phyloP scores from a whole-genome alignment of 139 green algal genomes.

The Haematococcus lacustris region DNA sequence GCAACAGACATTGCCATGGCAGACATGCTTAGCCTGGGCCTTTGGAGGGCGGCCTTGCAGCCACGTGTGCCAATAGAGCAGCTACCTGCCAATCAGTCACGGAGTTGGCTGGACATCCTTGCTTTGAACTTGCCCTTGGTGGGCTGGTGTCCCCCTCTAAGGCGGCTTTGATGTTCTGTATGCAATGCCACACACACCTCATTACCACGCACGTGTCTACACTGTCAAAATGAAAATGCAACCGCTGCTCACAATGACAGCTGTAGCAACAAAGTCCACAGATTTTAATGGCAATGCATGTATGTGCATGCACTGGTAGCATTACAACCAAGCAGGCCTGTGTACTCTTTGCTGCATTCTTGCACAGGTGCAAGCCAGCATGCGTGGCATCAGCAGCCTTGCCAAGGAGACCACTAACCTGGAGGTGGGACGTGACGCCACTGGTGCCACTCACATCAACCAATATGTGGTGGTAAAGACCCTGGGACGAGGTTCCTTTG shows the following conservation, averaged over 20 bases:
- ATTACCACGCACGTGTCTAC: background rate
- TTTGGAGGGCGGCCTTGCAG: background rate
- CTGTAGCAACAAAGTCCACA: background rate
- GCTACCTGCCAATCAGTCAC: background rate
- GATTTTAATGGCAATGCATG: background rate
- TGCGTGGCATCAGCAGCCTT: slow-evolving; percentile 27
- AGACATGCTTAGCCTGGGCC: background rate
- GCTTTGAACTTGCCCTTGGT: too few relatives aligned
- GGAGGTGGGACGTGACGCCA: slow-evolving; percentile 30
- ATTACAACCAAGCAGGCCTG: background rate
- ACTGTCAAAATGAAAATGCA: background rate
- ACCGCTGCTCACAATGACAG: background rate
- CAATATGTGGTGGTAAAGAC: slow-evolving; percentile 82
- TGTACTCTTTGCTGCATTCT: background rate
- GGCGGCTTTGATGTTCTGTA: too few relatives aligned
- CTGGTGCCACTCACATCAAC: slow-evolving; percentile 63
- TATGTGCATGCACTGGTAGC: background rate
- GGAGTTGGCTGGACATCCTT: background rate
- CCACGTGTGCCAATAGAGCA: background rate
- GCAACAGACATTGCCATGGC: background rate
- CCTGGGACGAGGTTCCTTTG: slow-evolving; percentile 64
- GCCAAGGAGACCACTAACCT: slow-evolving; percentile 43
- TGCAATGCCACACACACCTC: too few relatives aligned
- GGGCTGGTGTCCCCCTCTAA: too few relatives aligned
- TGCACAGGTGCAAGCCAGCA: slow-evolving; percentile 24